These are phyloP conservation scores for Panicum hallii DNA, from an alignment of 202 grass and related monocot genomes.

Conservation along the genomic window DNA sequence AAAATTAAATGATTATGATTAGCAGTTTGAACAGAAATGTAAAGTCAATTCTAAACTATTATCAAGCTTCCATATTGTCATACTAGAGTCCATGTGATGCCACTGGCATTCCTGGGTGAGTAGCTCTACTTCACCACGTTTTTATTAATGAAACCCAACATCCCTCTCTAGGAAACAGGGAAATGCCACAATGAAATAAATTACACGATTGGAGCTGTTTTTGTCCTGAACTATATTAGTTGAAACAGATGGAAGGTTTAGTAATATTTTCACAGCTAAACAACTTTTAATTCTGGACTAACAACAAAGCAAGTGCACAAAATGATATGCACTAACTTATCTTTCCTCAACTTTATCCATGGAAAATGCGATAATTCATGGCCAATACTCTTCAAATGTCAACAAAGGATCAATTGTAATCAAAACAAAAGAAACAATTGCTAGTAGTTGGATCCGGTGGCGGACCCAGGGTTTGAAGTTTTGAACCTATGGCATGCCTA, in stretches of 20 bases:
- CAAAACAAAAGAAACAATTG: not conserved
- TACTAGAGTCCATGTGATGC: not conserved
- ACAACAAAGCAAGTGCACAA: not conserved
- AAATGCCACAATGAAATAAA: no score
- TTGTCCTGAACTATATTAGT: not conserved
- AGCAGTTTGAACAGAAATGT: not conserved
- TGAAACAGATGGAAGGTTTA: not conserved
- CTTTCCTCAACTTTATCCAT: not conserved
- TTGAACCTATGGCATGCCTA: no score
- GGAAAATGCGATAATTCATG: not conserved
- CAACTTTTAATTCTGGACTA: not conserved
- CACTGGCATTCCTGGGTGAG: not conserved
- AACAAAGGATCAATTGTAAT: not conserved
- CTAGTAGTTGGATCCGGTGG: no score
- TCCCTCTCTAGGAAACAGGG: no score
- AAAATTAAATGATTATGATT: conserved; percentile 6
- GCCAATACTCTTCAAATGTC: not conserved
- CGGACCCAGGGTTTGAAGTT: no score
- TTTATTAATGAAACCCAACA: no score
- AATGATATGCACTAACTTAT: no score
- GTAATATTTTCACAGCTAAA: not conserved
- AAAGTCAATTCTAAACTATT: not conserved
- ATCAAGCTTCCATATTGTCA: not conserved
- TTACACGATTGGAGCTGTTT: not conserved
- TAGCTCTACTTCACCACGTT: not conserved